A percentile compares a stretch with the other conserved stretches of the same genome.
phyloP scores from a whole-genome alignment of 2,329 filamentous ascomycete species.

The Nothopassalora personata region DNA sequence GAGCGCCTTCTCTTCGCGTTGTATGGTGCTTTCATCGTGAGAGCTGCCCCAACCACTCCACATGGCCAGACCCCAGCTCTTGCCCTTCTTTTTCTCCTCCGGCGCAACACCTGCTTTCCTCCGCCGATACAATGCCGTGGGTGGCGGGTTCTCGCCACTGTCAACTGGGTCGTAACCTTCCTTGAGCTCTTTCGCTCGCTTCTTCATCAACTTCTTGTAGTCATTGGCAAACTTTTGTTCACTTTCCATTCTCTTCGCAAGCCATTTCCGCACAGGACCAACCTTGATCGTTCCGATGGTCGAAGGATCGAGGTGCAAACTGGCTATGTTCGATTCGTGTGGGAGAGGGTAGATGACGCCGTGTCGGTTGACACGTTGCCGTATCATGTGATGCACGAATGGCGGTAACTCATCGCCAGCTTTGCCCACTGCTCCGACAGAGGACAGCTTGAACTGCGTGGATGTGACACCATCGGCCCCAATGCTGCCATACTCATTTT shows the following conservation, averaged over 20 bases:
- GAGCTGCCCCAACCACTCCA: slow-evolving; percentile 88
- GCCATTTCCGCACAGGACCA: slow-evolving; percentile 76
- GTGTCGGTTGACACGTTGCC: slow-evolving; percentile 75
- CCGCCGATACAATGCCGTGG: slow-evolving; percentile 59
- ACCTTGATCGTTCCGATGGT: slow-evolving; percentile 76
- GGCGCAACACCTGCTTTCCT: slow-evolving; percentile 39
- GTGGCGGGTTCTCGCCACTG: slow-evolving; percentile 69
- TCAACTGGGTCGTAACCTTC: slow-evolving; percentile 66
- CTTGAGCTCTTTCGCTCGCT: slow-evolving; percentile 66
- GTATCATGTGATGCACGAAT: slow-evolving; percentile 85
- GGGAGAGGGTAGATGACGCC: slow-evolving; percentile 67
- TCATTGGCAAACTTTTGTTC: slow-evolving; percentile 65
- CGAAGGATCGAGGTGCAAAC: slow-evolving; percentile 58
- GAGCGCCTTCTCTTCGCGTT: slow-evolving; percentile 49
- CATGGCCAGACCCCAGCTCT: slow-evolving; percentile 65
- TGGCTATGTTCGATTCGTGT: slow-evolving; percentile 57
- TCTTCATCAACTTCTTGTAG: slow-evolving; percentile 67
- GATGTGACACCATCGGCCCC: slow-evolving; percentile 24
- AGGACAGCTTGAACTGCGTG: slow-evolving; percentile 15
- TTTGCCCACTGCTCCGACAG: slow-evolving; percentile 59
- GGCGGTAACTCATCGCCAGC: slow-evolving; percentile 77
- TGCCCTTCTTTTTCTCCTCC: slow-evolving; percentile 38
- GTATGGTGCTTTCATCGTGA: slow-evolving; percentile 74
- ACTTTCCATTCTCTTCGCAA: slow-evolving; percentile 66
- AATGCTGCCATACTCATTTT: slow-evolving; percentile 13